A percentile compares a stretch with the other conserved stretches of the same genome.
phyloP scores from a whole-genome alignment of 2,329 filamentous ascomycete species.

The Coniella vitis region DNA sequence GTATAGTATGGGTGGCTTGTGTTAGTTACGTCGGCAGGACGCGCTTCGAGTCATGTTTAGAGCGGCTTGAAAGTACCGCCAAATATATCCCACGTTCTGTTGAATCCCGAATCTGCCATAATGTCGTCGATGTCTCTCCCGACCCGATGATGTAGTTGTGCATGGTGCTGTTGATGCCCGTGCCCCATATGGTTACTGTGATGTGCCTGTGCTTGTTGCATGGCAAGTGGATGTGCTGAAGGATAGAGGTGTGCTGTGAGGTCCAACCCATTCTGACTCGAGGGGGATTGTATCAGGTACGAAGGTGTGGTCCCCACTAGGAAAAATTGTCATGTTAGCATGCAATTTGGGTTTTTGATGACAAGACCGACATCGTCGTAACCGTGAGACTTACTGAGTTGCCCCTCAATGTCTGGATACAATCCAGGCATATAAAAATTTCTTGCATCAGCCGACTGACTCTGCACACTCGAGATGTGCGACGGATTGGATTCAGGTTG shows the following conservation, averaged over 20 bases:
- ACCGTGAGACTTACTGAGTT: conserved; percentile 46
- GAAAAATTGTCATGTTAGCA: neutral
- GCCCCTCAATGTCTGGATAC: conserved; percentile 64
- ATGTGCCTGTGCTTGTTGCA: conserved; percentile 30
- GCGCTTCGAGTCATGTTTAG: neutral
- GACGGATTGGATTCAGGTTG: conserved; percentile 27
- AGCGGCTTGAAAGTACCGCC: conserved; percentile 21
- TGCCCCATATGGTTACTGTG: conserved; percentile 10
- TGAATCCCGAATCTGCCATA: conserved; percentile 40
- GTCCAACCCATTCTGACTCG: conserved; percentile 33
- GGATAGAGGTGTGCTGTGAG: conserved; percentile 39
- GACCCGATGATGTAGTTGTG: conserved; percentile 28
- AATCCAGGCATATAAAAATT: conserved; percentile 46
- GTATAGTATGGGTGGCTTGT: no score
- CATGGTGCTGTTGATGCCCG: conserved; percentile 25
- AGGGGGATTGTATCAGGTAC: conserved; percentile 55
- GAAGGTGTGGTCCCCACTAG: conserved; percentile 58
- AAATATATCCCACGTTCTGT: conserved; percentile 41
- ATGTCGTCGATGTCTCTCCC: conserved; percentile 41
- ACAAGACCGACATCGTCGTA: no score
- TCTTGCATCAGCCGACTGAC: conserved; percentile 28
- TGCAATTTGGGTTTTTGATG: neutral
- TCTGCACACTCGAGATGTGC: conserved; percentile 24
- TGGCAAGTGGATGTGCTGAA: conserved; percentile 34
- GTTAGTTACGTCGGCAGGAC: no score